Base-by-base conservation (phyloP, 352 stramenopile genomes). In the Pythium dissimile region DNA sequence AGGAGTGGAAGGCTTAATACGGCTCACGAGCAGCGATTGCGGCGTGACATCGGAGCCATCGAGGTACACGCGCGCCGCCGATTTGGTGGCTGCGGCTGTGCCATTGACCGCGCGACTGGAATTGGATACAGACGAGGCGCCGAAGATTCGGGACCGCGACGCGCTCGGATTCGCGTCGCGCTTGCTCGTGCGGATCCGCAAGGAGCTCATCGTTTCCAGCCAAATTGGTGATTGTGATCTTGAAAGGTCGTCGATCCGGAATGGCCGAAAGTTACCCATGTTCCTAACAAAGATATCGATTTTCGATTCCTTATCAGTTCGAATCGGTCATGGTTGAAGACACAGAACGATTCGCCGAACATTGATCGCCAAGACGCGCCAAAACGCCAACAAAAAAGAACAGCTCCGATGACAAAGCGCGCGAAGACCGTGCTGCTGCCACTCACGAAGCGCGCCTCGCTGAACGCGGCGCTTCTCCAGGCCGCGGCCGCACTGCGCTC, bases 1-100 rank as follows among this genome's bases (percentile, higher is more conserved):
- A 5, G 72, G 64, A 7, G 72, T 73, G 26, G 75, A 73, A 1
- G 79, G 71, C 47, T 90, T 89, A 60, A 88, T 88, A 27, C 77
- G 75, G 48, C 77, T 89, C 54, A 86, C 64, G 0, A 92, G 68
- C 26, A 92, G 65, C 27, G 83, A 92, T 58, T 92, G 83, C 21
- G 83, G 82, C 9, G 82, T 92, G 26, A 90, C 83, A 24, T 92
- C 80, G 3, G 65, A 60, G 5, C 83, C 83, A 23, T 89, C 77
- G 23, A 90, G 48, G 56, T 78, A 92, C 28, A 92, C 79, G 24
- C 80, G 78, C 38, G 78, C 72, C 1, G 76, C 66, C 5, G 73
- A 74, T 18, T 73, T 71, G 0, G 63, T 62, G 35, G 68, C 61
- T 7, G 58, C 64, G 10, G 64, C 68, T 3, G 71, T 77, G 27